Evolutionary conservation across 106 monocot species (phyloP), one percentile per base, ranked within the genome.

Genomic region (Triglochin maritima): DNA sequence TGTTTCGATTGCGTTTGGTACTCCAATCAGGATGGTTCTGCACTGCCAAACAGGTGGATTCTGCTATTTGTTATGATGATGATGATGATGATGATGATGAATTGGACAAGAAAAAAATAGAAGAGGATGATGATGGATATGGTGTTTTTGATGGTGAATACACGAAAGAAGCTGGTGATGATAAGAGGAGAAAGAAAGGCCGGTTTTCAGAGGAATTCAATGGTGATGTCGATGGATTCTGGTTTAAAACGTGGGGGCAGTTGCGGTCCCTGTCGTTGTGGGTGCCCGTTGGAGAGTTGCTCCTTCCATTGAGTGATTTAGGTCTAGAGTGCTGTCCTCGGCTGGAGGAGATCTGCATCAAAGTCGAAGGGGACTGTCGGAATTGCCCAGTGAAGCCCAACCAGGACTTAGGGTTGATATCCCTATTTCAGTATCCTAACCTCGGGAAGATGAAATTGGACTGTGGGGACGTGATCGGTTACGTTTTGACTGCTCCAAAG

Each of bases 351-450:
- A 79, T 92, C 17, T 61, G 60, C 67, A 84, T 98, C 56, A 91
- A 98, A 63, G 82, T 98, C 44, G 92, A 98, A 72, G 98, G 98
- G 4, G 88, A 92, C 64, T 92, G 88, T 75, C 47, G 92, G 66
- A 71, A 71, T 4, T 82, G 86, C 65, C 69, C 77, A 2, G 62
- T 44, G 52, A 86, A 82, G 2, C n/a, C 63, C 2, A 41, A 46
- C 12, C 51, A 62, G 2, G 66, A 59, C 5, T 89, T 98, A 41
- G 98, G 98, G 10, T 46, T 98, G 72, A 81, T 44, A 60, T 60
- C 64, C 17, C 84, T 92, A 2, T 55, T 42, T 1, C 48, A 50
- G 10, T 89, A 83, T 75, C 83, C 81, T 4, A 13, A 45, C 9
- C 81, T 98, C 1, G 51, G 58, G 3, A 92, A 88, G 75, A 92